phyloP scores from a whole-genome alignment of 352 stramenopile species.

The Phytopythium vexans region DNA sequence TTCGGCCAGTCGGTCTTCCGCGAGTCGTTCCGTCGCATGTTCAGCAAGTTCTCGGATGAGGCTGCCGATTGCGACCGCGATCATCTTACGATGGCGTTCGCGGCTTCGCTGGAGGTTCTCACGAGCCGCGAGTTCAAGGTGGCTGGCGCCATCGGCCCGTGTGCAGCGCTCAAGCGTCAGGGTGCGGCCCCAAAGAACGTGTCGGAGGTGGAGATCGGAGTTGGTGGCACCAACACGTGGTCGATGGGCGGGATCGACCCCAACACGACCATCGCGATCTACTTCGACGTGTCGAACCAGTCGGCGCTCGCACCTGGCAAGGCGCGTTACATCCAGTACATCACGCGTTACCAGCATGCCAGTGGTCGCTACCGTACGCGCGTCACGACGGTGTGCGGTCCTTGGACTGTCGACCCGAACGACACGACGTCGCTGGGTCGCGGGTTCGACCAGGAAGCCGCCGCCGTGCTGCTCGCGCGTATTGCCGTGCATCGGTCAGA shows the following conservation, averaged over 20 bases:
- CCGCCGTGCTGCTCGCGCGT: slow-evolving; percentile 95
- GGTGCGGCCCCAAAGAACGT: slow-evolving; percentile 90
- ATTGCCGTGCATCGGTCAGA: slow-evolving; percentile 86
- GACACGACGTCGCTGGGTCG: slow-evolving; percentile 91
- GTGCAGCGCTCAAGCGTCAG: slow-evolving; percentile 95
- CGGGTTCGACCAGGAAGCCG: slow-evolving; percentile 99
- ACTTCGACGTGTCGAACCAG: slow-evolving; percentile 98
- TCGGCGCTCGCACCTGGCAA: slow-evolving; percentile 73
- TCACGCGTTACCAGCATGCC: slow-evolving; percentile 99
- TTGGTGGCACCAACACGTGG: slow-evolving; percentile 91
- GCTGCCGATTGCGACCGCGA: slow-evolving; percentile 94
- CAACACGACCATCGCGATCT: slow-evolving; percentile 97
- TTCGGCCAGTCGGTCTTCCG: slow-evolving; percentile 99
- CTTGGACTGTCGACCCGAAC: slow-evolving; percentile 92
- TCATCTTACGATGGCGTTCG: slow-evolving; percentile 95
- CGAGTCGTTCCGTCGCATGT: slow-evolving; percentile 97
- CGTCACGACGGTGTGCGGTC: slow-evolving; percentile 96
- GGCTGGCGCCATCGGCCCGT: slow-evolving; percentile 96
- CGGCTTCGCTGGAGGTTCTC: slow-evolving; percentile 95
- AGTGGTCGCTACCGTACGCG: slow-evolving; percentile 94
- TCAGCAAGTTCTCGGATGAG: slow-evolving; percentile 94
- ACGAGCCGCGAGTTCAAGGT: slow-evolving; percentile 99
- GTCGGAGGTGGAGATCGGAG: slow-evolving; percentile 96
- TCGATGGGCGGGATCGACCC: slow-evolving; percentile 97
- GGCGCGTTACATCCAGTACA: slow-evolving; percentile 96